A percentile compares a stretch with the other conserved stretches of the same genome.
Evolutionary conservation across 129 eudicot species (phyloP).

Genomic region (Flaveria sonorensis): DNA sequence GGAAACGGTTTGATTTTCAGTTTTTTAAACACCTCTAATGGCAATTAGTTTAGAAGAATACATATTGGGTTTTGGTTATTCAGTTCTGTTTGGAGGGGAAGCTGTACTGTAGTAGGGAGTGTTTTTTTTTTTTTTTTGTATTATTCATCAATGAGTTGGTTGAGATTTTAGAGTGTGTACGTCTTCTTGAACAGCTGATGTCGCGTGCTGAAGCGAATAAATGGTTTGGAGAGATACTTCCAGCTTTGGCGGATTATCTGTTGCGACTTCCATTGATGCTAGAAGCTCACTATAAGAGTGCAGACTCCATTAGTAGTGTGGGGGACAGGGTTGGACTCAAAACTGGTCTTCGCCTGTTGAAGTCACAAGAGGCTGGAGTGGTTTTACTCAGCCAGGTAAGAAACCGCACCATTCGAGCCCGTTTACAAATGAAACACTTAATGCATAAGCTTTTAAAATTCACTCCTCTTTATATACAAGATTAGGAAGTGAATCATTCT

Average conservation of each 20-base stretch:
- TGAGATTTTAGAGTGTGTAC: background rate
- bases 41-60: background rate
- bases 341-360: conserved; percentile 78
- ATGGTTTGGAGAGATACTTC: conserved; percentile 70
- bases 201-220: conserved; percentile 63
- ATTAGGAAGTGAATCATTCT: conserved; percentile 18
- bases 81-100: background rate
- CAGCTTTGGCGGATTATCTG: conserved; percentile 59
- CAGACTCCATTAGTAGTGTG: conserved; percentile 32
- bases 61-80: background rate
- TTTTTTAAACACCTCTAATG: background rate
- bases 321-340: conserved; percentile 51
- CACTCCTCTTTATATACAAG: background rate
- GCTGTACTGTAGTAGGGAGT: background rate
- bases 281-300: conserved; percentile 57
- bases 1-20: too few species aligned
- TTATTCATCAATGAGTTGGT: background rate
- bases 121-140: background rate
- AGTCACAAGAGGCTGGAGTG: conserved; percentile 69
- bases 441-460: background rate
- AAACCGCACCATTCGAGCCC: background rate
- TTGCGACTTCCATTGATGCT: conserved; percentile 62
- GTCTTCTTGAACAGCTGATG: conserved; percentile 48
- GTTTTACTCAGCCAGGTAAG: conserved; percentile 76
- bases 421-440: background rate